Evolutionary conservation across 1,139 yeast genomes (phyloP), one percentile per base, ranked within the genome.

Genomic region (Debaryomycetaceae sp.): DNA sequence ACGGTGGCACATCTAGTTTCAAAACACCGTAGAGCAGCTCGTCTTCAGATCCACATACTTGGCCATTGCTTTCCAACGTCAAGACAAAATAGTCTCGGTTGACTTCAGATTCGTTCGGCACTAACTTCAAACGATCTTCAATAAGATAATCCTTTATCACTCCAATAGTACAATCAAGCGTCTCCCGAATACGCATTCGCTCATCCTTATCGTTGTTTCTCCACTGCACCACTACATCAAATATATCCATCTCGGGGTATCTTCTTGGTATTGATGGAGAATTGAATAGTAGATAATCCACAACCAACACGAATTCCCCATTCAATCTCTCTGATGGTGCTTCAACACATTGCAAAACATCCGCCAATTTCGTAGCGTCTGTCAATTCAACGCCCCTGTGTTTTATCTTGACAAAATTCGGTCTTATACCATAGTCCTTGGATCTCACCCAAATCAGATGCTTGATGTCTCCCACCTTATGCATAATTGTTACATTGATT

Each of bases 361-460:
- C 57, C 17, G 52, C 33, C n/a, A 65, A 48, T 7, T 46, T 41
- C 14, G 48, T 48, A 5, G 46, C 49, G 33, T 54, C 58, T 7
- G 34, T 5, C 6, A 54, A 34, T 2, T 24, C 27, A 8, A 43
- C 33, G 3, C 47, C 56, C 1, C 48, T 13, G 42, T 51, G 49
- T 5, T 42, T 39, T 13, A 68, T 42, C 23, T 40, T 49, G 11
- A 65, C 31, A 38, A 60, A 59, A 7, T 56, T 24, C 11, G 73
- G 73, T 43, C 54, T 58, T 37, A 68, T 52, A 14, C 44, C 44
- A 41, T 50, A 46, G 27, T 63, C 51, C 3, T 49, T 49, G 4
- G 71, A 66, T 39, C 53, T 48, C 38, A 39, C 38, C 73, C 74
- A 68, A 7, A 68, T 53, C 57, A 54, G 61, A 8, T 67, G 59